A percentile compares a stretch with the other conserved stretches of the same genome.
These are phyloP conservation scores for Aureobasidium vineae DNA, from an alignment of 2,329 filamentous ascomycete species.

Conservation along the genomic window DNA sequence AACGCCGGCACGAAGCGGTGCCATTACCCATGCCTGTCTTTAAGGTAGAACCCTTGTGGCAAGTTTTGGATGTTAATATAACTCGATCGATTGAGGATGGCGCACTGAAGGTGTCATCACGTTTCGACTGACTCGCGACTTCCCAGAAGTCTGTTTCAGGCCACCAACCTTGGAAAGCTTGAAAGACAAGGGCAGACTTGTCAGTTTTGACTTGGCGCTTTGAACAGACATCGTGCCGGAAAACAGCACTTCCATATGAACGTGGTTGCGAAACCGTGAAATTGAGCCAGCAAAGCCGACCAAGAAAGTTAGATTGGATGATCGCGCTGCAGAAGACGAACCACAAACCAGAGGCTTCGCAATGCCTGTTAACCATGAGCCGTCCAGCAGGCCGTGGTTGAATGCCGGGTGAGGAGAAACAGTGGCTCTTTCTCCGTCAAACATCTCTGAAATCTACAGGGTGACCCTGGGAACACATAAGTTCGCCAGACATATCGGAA, in stretches of 20 bases:
- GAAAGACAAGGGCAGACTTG: background rate
- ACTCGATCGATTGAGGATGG: constrained; percentile 12
- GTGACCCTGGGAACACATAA: background rate
- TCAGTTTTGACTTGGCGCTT: background rate
- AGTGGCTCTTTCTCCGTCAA: too few relatives aligned
- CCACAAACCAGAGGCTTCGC: background rate
- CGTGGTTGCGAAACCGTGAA: too few relatives aligned
- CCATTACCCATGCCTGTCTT: background rate
- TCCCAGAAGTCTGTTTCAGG: constrained; percentile 8
- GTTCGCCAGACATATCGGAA: background rate
- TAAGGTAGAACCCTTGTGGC: background rate
- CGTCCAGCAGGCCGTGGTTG: too few relatives aligned
- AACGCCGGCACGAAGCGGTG: background rate
- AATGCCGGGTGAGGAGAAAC: too few relatives aligned
- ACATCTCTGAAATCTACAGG: background rate
- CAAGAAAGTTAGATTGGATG: too few relatives aligned
- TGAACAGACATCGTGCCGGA: background rate
- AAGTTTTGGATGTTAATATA: constrained; percentile 9
- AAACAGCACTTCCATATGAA: background rate
- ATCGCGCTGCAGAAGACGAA: background rate
- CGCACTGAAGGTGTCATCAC: background rate
- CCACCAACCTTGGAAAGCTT: background rate
- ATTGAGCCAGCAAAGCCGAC: too few relatives aligned
- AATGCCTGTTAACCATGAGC: too few relatives aligned
- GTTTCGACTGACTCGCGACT: background rate